Percentiles rank a stretch among this genome's conserved stretches.
These are phyloP conservation scores for Casuarina glauca DNA, from an alignment of 306 rosid species.

Conservation along the genomic window DNA sequence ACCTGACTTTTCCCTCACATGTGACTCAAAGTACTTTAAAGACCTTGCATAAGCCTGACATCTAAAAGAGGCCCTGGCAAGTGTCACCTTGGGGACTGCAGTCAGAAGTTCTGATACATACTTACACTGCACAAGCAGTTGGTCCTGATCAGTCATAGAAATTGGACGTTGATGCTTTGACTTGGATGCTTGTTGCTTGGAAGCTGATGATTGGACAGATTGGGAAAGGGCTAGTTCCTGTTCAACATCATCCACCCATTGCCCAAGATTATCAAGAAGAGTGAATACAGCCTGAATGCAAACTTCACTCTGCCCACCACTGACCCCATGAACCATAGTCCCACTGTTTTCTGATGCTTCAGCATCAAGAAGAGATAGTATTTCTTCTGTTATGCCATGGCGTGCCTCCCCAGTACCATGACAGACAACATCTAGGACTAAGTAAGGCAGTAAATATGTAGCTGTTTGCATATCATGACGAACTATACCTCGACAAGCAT, in stretches of 20 bases:
- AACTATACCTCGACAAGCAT: conserved; percentile 89
- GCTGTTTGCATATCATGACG: conserved; percentile 96
- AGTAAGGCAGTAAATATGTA: conserved; percentile 83
- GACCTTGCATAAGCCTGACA: conserved; percentile 98
- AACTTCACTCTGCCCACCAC: conserved; percentile 88
- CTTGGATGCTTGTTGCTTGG: conserved; percentile 65
- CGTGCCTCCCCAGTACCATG: conserved; percentile 93
- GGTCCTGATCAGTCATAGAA: conserved; percentile 54
- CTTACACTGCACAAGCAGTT: conserved; percentile 70
- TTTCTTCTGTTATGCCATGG: conserved; percentile 78
- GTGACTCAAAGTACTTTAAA: conserved; percentile 88
- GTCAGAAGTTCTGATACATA: conserved; percentile 84
- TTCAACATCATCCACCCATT: conserved; percentile 90
- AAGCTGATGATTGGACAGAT: conserved; percentile 44
- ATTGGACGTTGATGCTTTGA: conserved; percentile 57
- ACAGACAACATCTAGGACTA: conserved; percentile 90
- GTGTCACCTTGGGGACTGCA: conserved; percentile 82
- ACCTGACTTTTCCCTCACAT: conserved; percentile 80
- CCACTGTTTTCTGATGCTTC: conserved; percentile 86
- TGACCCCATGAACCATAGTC: conserved; percentile 63
- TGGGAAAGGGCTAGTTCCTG: conserved; percentile 83
- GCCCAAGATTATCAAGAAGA: conserved; percentile 98
- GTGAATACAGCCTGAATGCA: conserved; percentile 96
- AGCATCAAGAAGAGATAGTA: conserved; percentile 78
- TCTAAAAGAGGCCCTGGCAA: conserved; percentile 89